Conservation (phyloP, 805 yeast species). For the Hanseniaspora nectarophila region DNA sequence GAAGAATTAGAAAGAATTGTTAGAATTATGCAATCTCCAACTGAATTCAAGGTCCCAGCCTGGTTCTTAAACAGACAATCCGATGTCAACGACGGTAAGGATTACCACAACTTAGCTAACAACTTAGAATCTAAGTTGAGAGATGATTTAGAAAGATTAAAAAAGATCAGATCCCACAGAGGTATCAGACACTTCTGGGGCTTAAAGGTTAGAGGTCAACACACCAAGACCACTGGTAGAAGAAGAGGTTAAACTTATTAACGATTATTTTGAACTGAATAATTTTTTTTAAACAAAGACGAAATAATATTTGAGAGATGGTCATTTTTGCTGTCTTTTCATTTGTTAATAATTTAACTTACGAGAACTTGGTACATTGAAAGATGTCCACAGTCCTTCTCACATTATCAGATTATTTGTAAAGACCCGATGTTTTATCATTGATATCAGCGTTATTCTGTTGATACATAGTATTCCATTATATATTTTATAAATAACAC, state of each 20-base stretch:
- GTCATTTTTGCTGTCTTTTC: not conserved
- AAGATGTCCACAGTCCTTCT: not conserved
- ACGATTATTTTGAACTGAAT: not conserved
- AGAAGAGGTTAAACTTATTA: conserved; percentile 38
- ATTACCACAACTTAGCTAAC: conserved; percentile 97
- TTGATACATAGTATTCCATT: not conserved
- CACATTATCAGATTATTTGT: conserved; percentile 9
- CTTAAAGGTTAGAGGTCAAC: conserved; percentile 99
- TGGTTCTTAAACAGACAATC: conserved; percentile 99
- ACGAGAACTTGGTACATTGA: not conserved
- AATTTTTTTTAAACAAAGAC: not conserved
- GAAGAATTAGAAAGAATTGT: conserved; percentile 99
- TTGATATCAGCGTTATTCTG: not conserved
- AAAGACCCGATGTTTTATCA: not conserved
- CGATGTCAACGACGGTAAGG: conserved; percentile 97
- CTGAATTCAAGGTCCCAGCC: conserved; percentile 97
- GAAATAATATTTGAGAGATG: no score
- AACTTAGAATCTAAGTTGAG: conserved; percentile 98
- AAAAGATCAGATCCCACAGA: conserved; percentile 99
- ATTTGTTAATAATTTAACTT: not conserved
- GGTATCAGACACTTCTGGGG: conserved; percentile 99
- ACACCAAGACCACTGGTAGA: conserved; percentile 99
- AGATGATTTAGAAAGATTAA: conserved; percentile 99
- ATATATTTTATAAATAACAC: conserved; percentile 12
- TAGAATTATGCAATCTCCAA: conserved; percentile 99